Base-by-base conservation (phyloP, 2,329 filamentous ascomycete species). In the Claviceps capensis region DNA sequence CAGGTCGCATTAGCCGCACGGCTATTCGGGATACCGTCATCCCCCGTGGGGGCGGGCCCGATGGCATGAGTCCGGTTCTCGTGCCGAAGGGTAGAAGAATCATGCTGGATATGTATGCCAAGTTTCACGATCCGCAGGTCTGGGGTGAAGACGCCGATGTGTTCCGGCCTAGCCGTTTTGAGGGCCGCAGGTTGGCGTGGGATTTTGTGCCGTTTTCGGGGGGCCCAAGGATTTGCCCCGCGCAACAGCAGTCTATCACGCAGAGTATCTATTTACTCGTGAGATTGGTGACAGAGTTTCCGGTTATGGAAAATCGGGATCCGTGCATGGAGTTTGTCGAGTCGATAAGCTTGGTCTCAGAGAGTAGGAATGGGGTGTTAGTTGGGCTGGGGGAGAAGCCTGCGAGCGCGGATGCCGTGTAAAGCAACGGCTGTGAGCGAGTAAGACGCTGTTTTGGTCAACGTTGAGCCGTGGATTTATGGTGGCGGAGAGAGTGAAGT, bases 21-120 rank as follows among this genome's bases (percentile, higher is more conserved):
- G 51, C 51, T 3, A 30, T 52, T n/a, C 52, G 52, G 4, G 52
- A 53, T 22, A 53, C 52, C 13, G 52, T 51, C 11, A 16, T 53
- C 16, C 52, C 52, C 2, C 22, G 38, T 30, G 52, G 52, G 30
- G 52, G 52, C 6, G 52, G 52, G 1, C 26, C 52, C 4, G 38
- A 48, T 5, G 52, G 52, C 5, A 23, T 13, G 37, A 44, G 43
- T 7, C 52, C 52, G 2, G 48, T 53, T 1, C 16, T 53, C 30
- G 44, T 51, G 2, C 37, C 48, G 36, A 44, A 34, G 16, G 48
- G 48, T 16, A 14, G 14, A 6, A 36, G 37, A 5, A 34, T 53
- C 23, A 47, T 46, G 42, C 44, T 50, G 13, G 49, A 53, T 1
- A 19, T 45, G 19, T 49, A 51, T 22, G 26, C 40, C 22, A 50